Conservation (phyloP, 1,284 basidiomycete species). For the Rhodotorula sp. region DNA sequence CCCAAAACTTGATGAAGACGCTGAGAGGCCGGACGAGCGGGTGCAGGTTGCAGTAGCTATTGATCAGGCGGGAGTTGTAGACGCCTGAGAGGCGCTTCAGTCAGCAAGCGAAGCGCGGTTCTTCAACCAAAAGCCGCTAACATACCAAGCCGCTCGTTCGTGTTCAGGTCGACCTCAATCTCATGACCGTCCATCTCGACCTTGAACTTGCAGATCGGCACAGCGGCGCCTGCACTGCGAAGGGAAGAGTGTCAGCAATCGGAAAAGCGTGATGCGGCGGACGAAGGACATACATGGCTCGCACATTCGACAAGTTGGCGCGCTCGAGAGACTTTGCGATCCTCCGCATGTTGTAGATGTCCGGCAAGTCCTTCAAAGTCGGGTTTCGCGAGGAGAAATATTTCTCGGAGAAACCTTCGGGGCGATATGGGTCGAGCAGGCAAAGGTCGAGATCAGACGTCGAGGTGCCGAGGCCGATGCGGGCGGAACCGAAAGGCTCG, state of each 20-base stretch:
- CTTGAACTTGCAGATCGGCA: conserved; percentile 43
- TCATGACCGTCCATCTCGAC: conserved; percentile 34
- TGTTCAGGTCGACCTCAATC: conserved; percentile 43
- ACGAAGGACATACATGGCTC: conserved; percentile 18
- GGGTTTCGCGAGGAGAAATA: conserved; percentile 17
- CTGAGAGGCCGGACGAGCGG: conserved; percentile 40
- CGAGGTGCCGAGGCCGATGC: conserved; percentile 41
- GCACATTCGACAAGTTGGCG: conserved; percentile 20
- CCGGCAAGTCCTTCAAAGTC: conserved; percentile 12
- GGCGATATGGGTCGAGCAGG: conserved; percentile 41
- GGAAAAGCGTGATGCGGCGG: background rate
- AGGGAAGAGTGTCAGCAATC: background rate
- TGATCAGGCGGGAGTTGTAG: conserved; percentile 40
- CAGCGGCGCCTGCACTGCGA: conserved; percentile 30
- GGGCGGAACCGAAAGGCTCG: conserved; percentile 40
- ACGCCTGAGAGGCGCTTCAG: conserved; percentile 22
- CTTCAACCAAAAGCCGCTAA: background rate
- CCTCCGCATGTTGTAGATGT: conserved; percentile 37
- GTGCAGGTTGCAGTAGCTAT: conserved; percentile 40
- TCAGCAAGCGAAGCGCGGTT: background rate
- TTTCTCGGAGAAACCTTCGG: conserved; percentile 37
- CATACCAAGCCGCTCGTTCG: conserved; percentile 35
- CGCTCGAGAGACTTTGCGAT: conserved; percentile 22
- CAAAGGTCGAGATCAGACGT: conserved; percentile 43
- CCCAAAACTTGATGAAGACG: conserved; percentile 45